Conservation (phyloP, 2,329 filamentous ascomycete genomes). For the Colletotrichum tropicicola region DNA sequence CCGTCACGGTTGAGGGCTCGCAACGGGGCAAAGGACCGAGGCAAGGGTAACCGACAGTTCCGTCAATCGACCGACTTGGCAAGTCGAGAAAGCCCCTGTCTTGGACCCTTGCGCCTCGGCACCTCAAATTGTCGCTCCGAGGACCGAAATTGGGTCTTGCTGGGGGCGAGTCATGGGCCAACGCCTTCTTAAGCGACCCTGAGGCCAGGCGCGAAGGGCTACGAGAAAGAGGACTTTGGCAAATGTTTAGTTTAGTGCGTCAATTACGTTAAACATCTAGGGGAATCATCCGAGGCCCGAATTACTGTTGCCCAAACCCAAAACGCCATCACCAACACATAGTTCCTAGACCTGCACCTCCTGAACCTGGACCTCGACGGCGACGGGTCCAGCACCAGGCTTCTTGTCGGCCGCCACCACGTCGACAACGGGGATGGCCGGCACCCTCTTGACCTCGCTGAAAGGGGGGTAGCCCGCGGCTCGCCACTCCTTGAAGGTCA, state of each 20-base stretch:
- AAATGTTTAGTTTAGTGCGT: not conserved
- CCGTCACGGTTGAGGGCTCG: too few relatives aligned
- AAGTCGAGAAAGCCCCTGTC: not conserved
- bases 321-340: not conserved
- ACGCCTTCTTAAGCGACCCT: not conserved
- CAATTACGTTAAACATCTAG: not conserved
- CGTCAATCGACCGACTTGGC: conserved; percentile 1
- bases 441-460: conserved; percentile 16
- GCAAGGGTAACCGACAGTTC: not conserved
- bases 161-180: conserved; percentile 8
- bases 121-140: not conserved
- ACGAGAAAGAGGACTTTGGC: not conserved
- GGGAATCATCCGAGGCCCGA: conserved; percentile 1
- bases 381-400: not conserved
- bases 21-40: not conserved
- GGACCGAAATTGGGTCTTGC: not conserved
- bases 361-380: conserved; percentile 20
- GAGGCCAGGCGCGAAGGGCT: not conserved
- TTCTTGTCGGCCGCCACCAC: not conserved
- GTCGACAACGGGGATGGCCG: not conserved
- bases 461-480: conserved; percentile 28
- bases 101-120: not conserved
- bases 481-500: conserved; percentile 46
- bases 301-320: not conserved
- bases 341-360: conserved; percentile 4